These are phyloP conservation scores for Vitis hybrid DNA, from an alignment of 177 flowering plant species.

Conservation along the genomic window DNA sequence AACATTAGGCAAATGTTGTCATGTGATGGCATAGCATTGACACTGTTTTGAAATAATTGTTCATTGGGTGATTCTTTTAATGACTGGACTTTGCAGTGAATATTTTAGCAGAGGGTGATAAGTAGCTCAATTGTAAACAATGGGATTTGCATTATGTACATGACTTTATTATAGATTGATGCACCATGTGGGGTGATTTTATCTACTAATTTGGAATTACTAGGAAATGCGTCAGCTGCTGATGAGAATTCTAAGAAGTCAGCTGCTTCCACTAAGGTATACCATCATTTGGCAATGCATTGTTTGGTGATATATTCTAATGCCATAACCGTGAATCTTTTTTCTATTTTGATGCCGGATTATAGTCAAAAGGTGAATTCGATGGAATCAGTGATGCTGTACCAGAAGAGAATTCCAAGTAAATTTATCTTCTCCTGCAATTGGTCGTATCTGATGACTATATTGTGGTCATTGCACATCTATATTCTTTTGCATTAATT, in stretches of 20 bases:
- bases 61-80: too few species aligned
- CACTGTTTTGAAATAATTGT: too few species aligned
- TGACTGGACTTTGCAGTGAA: too few species aligned
- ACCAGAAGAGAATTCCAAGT: conserved; percentile 80
- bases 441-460: conserved; percentile 7
- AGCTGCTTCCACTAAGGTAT: conserved; percentile 46
- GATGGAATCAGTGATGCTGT: conserved; percentile 30
- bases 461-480: background rate
- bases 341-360: conserved; percentile 12
- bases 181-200: background rate
- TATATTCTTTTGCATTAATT: conserved; percentile 13
- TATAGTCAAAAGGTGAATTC: conserved; percentile 49
- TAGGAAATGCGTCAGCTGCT: conserved; percentile 30
- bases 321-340: conserved; percentile 1
- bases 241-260: conserved; percentile 39
- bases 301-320: conserved; percentile 3
- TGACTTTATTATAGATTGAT: too few species aligned
- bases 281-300: background rate
- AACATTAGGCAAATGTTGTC: too few species aligned
- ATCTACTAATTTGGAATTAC: conserved; percentile 1
- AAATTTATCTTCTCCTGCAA: conserved; percentile 18
- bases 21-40: too few species aligned
- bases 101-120: too few species aligned
- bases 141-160: too few species aligned
- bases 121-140: too few species aligned